These are phyloP conservation scores for Hyphopichia khmerensis DNA, from an alignment of 1,139 yeast genomes.

Conservation along the genomic window DNA sequence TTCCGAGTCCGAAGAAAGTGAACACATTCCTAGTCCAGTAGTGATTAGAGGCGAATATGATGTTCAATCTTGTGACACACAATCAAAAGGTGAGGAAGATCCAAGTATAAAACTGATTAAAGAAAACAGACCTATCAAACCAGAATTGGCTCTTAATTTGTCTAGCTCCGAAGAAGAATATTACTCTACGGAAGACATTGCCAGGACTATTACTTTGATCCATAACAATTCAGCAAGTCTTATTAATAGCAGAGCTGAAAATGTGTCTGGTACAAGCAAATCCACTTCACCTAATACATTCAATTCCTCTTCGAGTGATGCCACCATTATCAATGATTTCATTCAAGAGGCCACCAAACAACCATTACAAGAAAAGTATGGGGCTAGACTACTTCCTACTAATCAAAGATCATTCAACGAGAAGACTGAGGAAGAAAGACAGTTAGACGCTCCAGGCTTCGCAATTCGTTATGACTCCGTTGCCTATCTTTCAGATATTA, in stretches of 20 bases:
- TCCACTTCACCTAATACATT: slow-evolving; percentile 7
- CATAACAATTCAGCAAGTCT: not conserved
- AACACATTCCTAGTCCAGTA: not conserved
- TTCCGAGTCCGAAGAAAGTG: not conserved
- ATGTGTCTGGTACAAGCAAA: not conserved
- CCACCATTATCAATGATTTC: slow-evolving; percentile 27
- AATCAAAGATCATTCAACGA: not conserved
- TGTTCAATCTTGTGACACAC: not conserved
- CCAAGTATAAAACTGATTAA: not conserved
- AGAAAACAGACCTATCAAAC: not conserved
- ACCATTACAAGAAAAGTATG: slow-evolving; percentile 4
- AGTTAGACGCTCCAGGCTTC: not conserved
- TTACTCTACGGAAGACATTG: slow-evolving; percentile 31
- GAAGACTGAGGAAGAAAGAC: not conserved
- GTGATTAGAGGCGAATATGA: not conserved
- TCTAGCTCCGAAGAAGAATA: slow-evolving; percentile 34
- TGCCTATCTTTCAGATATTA: slow-evolving; percentile 33
- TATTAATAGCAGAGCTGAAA: not conserved
- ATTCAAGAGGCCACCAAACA: slow-evolving; percentile 2
- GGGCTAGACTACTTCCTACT: not conserved
- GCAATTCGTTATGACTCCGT: slow-evolving; percentile 27
- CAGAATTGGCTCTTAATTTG: not conserved
- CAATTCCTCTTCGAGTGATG: slow-evolving; percentile 32
- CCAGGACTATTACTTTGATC: slow-evolving; percentile 3
- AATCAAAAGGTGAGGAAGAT: not conserved